Conservation (phyloP, 352 stramenopile genomes). For the Phytophthora tentaculata region DNA sequence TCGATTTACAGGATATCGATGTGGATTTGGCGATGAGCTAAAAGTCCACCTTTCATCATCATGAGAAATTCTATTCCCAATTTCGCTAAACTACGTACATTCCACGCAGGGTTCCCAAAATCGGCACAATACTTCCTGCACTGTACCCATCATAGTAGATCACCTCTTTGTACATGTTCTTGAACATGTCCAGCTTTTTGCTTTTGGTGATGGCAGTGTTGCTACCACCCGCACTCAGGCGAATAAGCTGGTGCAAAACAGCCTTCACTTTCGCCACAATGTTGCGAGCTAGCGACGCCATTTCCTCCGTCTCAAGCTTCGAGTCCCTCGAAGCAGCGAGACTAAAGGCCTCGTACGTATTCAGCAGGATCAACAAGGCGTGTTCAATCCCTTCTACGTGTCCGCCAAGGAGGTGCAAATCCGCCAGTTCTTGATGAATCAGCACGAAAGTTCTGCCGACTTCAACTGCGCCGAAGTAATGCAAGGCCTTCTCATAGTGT, state of each 20-base stretch:
- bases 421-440: conserved; percentile 83
- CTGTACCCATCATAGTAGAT: conserved; percentile 74
- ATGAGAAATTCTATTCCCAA: no score
- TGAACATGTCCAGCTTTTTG: conserved; percentile 76
- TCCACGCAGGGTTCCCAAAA: conserved; percentile 59
- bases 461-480: conserved; percentile 77
- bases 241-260: conserved; percentile 71
- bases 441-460: conserved; percentile 82
- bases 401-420: conserved; percentile 73
- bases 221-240: conserved; percentile 38
- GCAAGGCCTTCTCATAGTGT: conserved; percentile 84
- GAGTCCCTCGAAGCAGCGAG: conserved; percentile 10
- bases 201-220: conserved; percentile 35
- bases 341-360: conserved; percentile 77
- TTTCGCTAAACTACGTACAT: conserved; percentile 54
- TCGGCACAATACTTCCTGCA: conserved; percentile 47
- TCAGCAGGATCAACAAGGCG: conserved; percentile 76
- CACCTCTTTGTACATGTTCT: conserved; percentile 88
- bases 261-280: conserved; percentile 66
- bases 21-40: no score
- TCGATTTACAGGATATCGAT: no score
- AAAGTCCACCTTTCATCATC: no score
- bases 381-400: conserved; percentile 80
- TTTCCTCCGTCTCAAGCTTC: conserved; percentile 32
- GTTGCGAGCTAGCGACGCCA: conserved; percentile 46